phyloP scores from a whole-genome alignment of 2,329 filamentous ascomycete species.

The Pseudogymnoascus sp. region DNA sequence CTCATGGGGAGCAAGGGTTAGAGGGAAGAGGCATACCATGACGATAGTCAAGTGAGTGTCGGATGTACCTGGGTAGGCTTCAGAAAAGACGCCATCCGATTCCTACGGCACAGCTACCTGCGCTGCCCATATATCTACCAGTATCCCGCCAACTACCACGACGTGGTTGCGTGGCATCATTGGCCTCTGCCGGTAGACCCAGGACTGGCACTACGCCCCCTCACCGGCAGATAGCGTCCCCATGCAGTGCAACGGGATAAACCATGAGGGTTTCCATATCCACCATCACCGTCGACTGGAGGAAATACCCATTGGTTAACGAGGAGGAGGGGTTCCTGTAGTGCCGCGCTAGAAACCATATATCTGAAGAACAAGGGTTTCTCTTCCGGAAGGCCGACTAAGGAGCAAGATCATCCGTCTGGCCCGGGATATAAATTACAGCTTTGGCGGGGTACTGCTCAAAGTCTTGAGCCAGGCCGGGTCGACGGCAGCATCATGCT shows the following conservation, averaged over 20 bases:
- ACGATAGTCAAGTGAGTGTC: background rate
- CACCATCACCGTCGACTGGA: background rate
- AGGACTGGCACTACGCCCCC: background rate
- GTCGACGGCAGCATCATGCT: background rate
- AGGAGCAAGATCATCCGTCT: background rate
- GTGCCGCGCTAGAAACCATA: background rate
- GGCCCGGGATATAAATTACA: slow-evolving; percentile 3
- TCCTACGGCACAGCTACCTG: background rate
- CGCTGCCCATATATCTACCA: background rate
- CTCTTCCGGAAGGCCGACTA: background rate
- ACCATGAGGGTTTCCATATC: background rate
- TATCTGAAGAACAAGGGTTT: background rate
- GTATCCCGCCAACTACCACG: background rate
- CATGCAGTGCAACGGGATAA: background rate
- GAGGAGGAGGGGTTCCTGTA: background rate
- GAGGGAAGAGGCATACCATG: background rate
- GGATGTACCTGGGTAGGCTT: background rate
- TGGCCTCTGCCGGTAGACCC: background rate
- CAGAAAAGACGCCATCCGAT: background rate
- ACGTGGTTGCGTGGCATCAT: background rate
- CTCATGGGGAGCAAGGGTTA: too few species aligned
- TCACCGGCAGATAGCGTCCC: background rate
- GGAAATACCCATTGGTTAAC: background rate
- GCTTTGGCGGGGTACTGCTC: background rate
- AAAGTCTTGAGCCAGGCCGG: background rate